Base-by-base conservation (phyloP, 2,329 filamentous ascomycete genomes). In the Monosporascus sp. region DNA sequence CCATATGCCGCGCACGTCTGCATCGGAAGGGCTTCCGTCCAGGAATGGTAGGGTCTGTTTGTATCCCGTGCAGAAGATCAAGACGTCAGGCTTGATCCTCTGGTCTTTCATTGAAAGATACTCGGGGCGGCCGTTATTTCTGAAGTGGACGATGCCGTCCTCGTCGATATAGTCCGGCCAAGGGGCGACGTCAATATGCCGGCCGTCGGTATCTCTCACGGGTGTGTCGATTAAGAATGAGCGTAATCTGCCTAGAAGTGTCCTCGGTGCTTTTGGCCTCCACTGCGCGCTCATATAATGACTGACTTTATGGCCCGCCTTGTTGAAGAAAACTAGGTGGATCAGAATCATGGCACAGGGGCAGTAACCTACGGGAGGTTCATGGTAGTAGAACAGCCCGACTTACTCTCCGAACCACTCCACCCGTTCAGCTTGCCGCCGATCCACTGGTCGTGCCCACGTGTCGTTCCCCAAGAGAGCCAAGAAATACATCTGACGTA, bases 1-100 rank as follows among this genome's bases (percentile, higher is more conserved):
- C 63, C 83, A 84, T 47, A 86, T 72, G 18, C 76, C 71, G n/a
- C 80, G 76, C 15, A 83, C 75, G 11, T 35, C 31, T 35, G 31
- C 31, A 14, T 35, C 31, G 31, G 66, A 69, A 0, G 78, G 74
- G 45, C 43, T 18, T 1, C 60, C 55, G 15, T 65, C 59, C 8
- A 78, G 61, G 57, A 77, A 78, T 0, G 59, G 61, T 46, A 78
- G 76, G 2, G 64, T 61, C 24, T 71, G 69, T 0, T 61, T 63
- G 58, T 79, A 80, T 0, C 77, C 77, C 0, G 77, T 80, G 4
- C 73, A 74, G 49, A 77, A 70, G 11, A 80, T 61, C 3, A 79
- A 60, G 0, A 79, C 60, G 53, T 79, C 76, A 0, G 76, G 71
- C 43, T 68, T 70, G 25, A 74, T 60, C 11, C 50, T 25, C 24